Conservation (phyloP, 2,329 filamentous ascomycete genomes). For the Fusarium anthophilum region DNA sequence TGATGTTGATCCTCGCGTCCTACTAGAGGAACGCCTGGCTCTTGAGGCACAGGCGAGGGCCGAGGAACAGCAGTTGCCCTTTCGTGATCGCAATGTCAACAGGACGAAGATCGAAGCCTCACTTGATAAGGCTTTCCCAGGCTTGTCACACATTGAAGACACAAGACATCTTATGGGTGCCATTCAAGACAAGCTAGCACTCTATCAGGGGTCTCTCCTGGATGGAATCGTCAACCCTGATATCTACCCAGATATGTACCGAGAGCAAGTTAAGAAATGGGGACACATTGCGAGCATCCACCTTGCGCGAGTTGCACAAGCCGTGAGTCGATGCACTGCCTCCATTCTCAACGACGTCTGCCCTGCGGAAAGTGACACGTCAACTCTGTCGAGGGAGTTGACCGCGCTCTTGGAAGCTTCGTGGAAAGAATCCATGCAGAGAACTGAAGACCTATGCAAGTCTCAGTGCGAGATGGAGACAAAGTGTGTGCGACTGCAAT, state of each 20-base stretch:
- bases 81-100: background rate
- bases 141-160: background rate
- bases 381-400: constrained; percentile 30
- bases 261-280: constrained; percentile 48
- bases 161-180: constrained; percentile 1
- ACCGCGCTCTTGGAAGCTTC: background rate
- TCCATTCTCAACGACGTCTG: constrained; percentile 31
- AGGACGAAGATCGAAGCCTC: background rate
- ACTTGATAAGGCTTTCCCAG: constrained; percentile 3
- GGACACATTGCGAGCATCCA: constrained; percentile 37
- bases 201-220: constrained; percentile 45
- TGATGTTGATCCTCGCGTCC: constrained; percentile 19
- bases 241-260: constrained; percentile 44
- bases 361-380: constrained; percentile 14
- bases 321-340: constrained; percentile 24
- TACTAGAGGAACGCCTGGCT: background rate
- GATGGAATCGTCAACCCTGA: constrained; percentile 47
- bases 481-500: constrained; percentile 26
- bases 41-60: background rate
- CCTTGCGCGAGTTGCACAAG: constrained; percentile 28
- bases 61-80: background rate
- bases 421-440: background rate
- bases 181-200: constrained; percentile 41
- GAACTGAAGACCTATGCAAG: background rate
- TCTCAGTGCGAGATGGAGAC: constrained; percentile 17